A percentile compares a stretch with the other conserved stretches of the same genome.
Conservation (phyloP, 441 rosid species). For the Pelargonium exstipulatum region DNA sequence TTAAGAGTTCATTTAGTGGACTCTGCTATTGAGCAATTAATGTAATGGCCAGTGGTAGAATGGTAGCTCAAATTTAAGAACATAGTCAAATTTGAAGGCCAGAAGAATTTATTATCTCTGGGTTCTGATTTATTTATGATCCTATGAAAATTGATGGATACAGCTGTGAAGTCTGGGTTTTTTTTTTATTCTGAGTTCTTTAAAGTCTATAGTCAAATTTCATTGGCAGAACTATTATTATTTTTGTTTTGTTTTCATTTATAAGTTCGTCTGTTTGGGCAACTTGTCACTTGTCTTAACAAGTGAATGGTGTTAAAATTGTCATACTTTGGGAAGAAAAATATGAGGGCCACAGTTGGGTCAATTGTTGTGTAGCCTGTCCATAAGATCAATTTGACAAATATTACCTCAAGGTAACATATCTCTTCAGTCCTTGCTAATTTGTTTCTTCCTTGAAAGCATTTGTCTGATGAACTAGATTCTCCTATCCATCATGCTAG, state of each 20-base stretch:
- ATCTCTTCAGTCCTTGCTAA: not conserved
- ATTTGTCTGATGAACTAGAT: not conserved
- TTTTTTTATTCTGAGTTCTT: not conserved
- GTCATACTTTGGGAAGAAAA: not conserved
- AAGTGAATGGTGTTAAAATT: not conserved
- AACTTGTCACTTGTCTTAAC: not conserved
- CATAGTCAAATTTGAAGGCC: not conserved
- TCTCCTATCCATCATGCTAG: not conserved
- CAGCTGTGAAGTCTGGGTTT: not conserved
- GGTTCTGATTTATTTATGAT: not conserved
- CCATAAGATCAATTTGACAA: not conserved
- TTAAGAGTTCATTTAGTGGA: not conserved
- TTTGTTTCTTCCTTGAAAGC: not conserved
- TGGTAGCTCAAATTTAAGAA: not conserved
- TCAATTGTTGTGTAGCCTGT: not conserved
- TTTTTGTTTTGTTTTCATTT: not conserved
- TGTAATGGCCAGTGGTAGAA: not conserved
- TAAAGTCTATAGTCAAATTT: not conserved
- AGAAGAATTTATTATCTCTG: not conserved
- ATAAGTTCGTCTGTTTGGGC: not conserved
- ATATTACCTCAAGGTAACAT: not conserved
- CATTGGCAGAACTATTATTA: not conserved
- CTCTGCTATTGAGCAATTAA: not conserved
- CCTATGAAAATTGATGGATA: not conserved
- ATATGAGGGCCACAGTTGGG: not conserved